Evolutionary conservation across 2,329 filamentous ascomycete species (phyloP).

Genomic region (Xylaria multiplex): DNA sequence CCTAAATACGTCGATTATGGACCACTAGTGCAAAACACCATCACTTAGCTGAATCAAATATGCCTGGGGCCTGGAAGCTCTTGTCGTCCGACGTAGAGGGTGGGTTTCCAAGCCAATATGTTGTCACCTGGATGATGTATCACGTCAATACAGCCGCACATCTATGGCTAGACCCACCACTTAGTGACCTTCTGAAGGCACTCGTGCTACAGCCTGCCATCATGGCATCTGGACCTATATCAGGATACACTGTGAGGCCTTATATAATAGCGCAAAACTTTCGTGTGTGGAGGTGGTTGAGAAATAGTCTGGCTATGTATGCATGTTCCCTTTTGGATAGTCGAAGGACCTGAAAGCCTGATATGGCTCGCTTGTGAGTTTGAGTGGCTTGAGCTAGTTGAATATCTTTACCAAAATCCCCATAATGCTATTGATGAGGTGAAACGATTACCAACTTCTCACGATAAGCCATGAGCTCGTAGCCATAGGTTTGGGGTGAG

Average conservation of each 20-base stretch:
- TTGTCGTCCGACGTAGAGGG: not conserved
- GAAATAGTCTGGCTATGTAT: not conserved
- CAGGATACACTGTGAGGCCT: no score
- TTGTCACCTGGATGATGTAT: not conserved
- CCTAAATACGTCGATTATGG: not conserved
- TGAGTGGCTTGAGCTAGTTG: constrained; percentile 10
- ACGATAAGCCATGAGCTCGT: no score
- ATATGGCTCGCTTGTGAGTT: constrained; percentile 19
- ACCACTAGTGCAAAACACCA: not conserved
- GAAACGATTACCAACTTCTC: no score
- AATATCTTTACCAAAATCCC: constrained; percentile 20
- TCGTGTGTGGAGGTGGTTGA: not conserved
- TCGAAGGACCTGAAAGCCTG: not conserved
- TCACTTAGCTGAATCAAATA: not conserved
- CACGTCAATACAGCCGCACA: not conserved
- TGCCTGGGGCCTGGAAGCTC: not conserved
- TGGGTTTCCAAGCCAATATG: not conserved
- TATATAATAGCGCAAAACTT: not conserved
- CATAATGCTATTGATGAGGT: not conserved
- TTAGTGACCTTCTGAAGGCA: constrained; percentile 9
- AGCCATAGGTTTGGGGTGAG: no score
- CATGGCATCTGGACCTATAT: not conserved
- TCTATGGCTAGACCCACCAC: not conserved
- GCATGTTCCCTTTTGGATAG: not conserved
- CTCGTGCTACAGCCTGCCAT: constrained; percentile 3